These are phyloP conservation scores for Rhodofomes roseus DNA, from an alignment of 1,284 basidiomycete genomes.

Conservation along the genomic window DNA sequence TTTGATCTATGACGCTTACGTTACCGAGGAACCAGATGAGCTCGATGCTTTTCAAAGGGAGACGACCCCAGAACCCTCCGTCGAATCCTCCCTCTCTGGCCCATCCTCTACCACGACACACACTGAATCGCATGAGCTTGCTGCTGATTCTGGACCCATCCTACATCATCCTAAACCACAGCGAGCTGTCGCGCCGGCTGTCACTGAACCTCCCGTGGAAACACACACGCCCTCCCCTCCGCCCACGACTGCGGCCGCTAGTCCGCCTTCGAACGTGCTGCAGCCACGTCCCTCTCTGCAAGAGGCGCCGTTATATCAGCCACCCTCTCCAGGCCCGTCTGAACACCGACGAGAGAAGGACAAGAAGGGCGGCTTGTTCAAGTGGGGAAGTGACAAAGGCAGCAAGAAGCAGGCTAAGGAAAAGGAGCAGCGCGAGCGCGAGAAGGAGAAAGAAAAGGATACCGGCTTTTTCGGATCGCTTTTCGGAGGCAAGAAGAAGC, in stretches of 20 bases:
- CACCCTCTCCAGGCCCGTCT: constrained; percentile 27
- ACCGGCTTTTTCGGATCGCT: constrained; percentile 84
- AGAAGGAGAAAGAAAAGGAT: constrained; percentile 62
- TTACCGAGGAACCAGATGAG: constrained; percentile 24
- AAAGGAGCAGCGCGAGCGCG: constrained; percentile 22
- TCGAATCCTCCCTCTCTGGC: constrained; percentile 6
- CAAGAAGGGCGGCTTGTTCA: constrained; percentile 77
- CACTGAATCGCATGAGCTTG: constrained; percentile 10
- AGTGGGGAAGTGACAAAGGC: constrained; percentile 62
- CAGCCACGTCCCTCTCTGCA: constrained; percentile 26
- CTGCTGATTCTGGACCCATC: constrained; percentile 32
- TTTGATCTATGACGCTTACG: constrained; percentile 82
- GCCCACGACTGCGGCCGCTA: constrained; percentile 36
- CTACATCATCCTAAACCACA: constrained; percentile 57
- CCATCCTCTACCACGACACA: constrained; percentile 8
- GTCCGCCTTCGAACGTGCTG: constrained; percentile 17
- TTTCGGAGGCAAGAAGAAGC: constrained; percentile 81
- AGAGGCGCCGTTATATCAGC: constrained; percentile 24
- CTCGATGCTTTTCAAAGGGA: background rate
- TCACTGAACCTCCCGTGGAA: constrained; percentile 29
- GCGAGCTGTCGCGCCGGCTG: constrained; percentile 29
- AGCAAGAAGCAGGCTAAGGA: constrained; percentile 49
- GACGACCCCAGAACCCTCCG: constrained; percentile 13
- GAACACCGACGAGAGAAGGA: constrained; percentile 52
- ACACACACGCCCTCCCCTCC: constrained; percentile 42